These are phyloP conservation scores for Saraca asoca DNA, from an alignment of 331 rosid species.

Conservation along the genomic window DNA sequence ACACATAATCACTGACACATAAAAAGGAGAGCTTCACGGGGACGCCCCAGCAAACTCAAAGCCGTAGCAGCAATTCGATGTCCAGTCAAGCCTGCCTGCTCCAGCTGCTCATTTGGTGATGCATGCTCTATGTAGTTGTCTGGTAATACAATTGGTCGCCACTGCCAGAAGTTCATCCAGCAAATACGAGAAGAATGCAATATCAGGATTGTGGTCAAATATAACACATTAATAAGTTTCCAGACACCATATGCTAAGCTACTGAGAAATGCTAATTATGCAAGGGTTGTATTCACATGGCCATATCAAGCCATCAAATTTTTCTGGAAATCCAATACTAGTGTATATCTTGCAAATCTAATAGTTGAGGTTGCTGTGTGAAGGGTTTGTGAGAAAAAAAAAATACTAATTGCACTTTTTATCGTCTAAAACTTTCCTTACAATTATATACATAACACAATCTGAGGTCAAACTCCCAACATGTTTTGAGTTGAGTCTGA, in stretches of 20 bases:
- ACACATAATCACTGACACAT: slow-evolving; percentile 42
- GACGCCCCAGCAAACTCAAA: slow-evolving; percentile 82
- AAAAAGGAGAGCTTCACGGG: slow-evolving; percentile 84
- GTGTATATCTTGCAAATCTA: too few species aligned
- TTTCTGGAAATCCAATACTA: too few species aligned
- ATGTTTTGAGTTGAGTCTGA: too few species aligned
- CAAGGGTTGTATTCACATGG: too few species aligned
- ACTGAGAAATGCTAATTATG: too few species aligned
- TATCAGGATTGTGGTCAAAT: slow-evolving; percentile 22
- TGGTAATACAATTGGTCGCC: slow-evolving; percentile 91
- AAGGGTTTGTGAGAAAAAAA: too few species aligned
- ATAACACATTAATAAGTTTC: not conserved
- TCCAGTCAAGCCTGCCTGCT: slow-evolving; percentile 77
- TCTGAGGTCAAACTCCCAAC: too few species aligned
- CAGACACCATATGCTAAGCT: not conserved
- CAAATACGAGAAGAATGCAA: slow-evolving; percentile 1
- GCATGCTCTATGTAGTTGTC: slow-evolving; percentile 86
- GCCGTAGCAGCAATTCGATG: slow-evolving; percentile 89
- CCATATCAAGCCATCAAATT: too few species aligned
- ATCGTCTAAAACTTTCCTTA: too few species aligned
- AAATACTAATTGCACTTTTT: too few species aligned
- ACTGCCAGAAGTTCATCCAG: slow-evolving; percentile 48
- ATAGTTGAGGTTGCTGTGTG: too few species aligned
- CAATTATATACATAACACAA: too few species aligned
- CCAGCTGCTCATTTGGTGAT: slow-evolving; percentile 77